Evolutionary conservation across 352 stramenopile species (phyloP).

Genomic region (Phytophthora foliorum): DNA sequence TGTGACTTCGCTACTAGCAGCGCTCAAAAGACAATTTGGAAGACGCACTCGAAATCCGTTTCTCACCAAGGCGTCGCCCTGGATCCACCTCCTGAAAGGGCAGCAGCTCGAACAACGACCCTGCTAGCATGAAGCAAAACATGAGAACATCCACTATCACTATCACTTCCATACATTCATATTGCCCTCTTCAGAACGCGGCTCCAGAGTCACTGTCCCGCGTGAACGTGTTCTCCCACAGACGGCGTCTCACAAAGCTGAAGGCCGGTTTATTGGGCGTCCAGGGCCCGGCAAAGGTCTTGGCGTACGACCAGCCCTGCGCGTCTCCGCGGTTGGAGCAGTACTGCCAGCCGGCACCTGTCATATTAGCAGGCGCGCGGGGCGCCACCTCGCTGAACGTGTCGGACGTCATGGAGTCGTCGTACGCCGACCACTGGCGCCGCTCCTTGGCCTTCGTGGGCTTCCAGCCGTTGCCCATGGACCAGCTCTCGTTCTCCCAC

Average conservation of each 20-base stretch:
- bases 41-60: conserved; percentile 29
- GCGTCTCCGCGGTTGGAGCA: conserved; percentile 55
- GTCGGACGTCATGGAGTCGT: conserved; percentile 54
- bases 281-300: conserved; percentile 69
- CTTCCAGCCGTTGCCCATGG: conserved; percentile 55
- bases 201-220: conserved; percentile 16
- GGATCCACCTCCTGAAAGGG: conserved; percentile 12
- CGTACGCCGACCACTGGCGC: conserved; percentile 63
- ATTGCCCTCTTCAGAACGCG: conserved; percentile 36
- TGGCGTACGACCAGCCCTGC: conserved; percentile 76
- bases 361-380: conserved; percentile 44
- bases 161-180: conserved; percentile 29
- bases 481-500: conserved; percentile 80
- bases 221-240: conserved; percentile 79
- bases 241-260: conserved; percentile 69
- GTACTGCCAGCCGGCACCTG: conserved; percentile 63
- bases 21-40: background rate
- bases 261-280: conserved; percentile 56
- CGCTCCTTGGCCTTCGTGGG: conserved; percentile 55
- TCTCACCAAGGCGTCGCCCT: conserved; percentile 27
- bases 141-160: conserved; percentile 13
- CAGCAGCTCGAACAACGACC: background rate
- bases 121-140: too few relatives aligned
- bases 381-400: conserved; percentile 60
- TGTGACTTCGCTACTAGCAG: background rate